Percentiles rank a stretch among this genome's conserved stretches.
These are phyloP conservation scores for Dysphania ambrosioides DNA, from an alignment of 148 eudicot genomes.

Conservation along the genomic window DNA sequence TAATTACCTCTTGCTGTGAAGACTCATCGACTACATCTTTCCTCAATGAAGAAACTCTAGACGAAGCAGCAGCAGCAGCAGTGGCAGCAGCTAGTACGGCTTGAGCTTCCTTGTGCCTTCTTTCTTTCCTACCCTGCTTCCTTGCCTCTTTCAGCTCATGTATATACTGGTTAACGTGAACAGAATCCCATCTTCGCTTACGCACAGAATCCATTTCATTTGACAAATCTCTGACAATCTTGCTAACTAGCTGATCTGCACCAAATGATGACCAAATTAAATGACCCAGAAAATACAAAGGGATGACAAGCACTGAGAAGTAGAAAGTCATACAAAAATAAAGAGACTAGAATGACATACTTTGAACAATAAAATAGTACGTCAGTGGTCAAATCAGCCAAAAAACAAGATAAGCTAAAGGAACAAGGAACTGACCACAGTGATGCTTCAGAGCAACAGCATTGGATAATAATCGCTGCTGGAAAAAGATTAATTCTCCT, in stretches of 20 bases:
- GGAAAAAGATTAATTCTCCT: constrained; percentile 81
- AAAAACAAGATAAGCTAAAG: not conserved
- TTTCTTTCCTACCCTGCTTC: constrained; percentile 91
- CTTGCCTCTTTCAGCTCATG: constrained; percentile 81
- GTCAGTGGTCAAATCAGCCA: not conserved
- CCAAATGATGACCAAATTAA: constrained; percentile 16
- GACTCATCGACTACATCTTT: constrained; percentile 73
- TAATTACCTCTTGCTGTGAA: constrained; percentile 54
- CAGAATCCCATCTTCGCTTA: constrained; percentile 81
- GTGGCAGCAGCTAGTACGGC: constrained; percentile 94
- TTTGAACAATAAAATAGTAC: not conserved
- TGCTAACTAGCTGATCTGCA: constrained; percentile 70
- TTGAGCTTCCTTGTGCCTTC: constrained; percentile 91
- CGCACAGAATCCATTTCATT: constrained; percentile 58
- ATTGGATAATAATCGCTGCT: constrained; percentile 54
- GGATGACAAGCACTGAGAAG: not conserved
- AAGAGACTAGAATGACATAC: not conserved
- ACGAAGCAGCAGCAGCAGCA: constrained; percentile 95
- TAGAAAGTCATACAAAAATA: not conserved
- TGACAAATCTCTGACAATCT: constrained; percentile 65
- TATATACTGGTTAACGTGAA: constrained; percentile 69
- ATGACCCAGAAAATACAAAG: not conserved
- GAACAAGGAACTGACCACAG: constrained; percentile 50
- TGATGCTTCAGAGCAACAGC: constrained; percentile 51
- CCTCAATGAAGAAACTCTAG: constrained; percentile 76